Evolutionary conservation across 495 filamentous ascomycete species (phyloP), one percentile per base, ranked within the genome.

Genomic region (Hypoxylon crocopeplum): DNA sequence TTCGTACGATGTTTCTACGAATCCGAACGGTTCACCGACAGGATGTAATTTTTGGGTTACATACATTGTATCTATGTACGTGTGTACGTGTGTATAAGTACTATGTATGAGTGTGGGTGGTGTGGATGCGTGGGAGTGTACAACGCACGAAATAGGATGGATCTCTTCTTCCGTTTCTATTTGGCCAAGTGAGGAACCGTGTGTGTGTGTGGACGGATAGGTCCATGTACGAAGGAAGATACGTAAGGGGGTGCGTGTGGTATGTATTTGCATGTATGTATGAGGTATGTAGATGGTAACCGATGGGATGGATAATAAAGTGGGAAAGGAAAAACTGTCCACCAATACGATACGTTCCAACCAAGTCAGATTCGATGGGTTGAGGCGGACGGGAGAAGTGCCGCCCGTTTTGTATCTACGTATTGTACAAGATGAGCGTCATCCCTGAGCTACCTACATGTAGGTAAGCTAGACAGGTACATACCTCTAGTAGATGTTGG

Each of bases 221-320:
- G 33, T 17, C 19, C 19, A 41, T 48, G 29, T 37, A 44, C 30
- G 22, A 44, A 55, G 25, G 16, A 19, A 32, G 13, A 20, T 21
- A 33, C 2, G 20, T 30, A 27, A 2, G 10, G 25, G 10, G 13
- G 5, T 11, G 11, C 33, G 5, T 33, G 2, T 19, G 10, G 19
- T 48, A 32, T 27, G 13, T 36, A 44, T 41, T 2, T 19, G 20
- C 47, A 48, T 17, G 17, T 50, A 38, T 20, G 33, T 53, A 38
- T 34, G 50, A 44, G 12, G 44, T 44, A 56, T 52, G 34, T 56
- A 53, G 41, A 53, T 63, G 48, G 60, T 64, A 64, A 64, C 60
- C 54, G 60, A 64, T 64, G 60, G 54, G 54, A 64, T 64, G 60
- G 60, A 64, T 64, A 59, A 64, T 59, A 49, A 59, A 44, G 48